phyloP scores from a whole-genome alignment of 306 rosid species.

The Acmispon strigosus region DNA sequence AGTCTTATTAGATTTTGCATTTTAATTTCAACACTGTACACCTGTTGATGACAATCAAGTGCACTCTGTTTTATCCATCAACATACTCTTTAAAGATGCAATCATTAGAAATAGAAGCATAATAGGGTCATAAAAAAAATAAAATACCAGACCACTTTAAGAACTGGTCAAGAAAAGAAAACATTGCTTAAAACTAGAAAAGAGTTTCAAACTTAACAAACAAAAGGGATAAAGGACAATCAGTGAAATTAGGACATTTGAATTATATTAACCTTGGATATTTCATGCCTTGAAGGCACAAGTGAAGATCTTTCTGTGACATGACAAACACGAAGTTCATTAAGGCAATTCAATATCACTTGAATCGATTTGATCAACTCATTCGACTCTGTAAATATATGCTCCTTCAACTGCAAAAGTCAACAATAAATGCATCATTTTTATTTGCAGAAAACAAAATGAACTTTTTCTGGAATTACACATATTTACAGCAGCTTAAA shows the following conservation, averaged over 20 bases:
- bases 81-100: not conserved
- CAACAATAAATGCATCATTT: constrained; percentile 14
- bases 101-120: not conserved
- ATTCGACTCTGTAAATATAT: constrained; percentile 67
- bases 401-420: constrained; percentile 72
- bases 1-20: too few relatives aligned
- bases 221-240: not conserved
- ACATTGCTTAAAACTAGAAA: not conserved
- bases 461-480: not conserved
- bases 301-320: constrained; percentile 49
- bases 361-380: constrained; percentile 73
- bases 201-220: not conserved
- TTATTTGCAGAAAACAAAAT: not conserved
- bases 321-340: constrained; percentile 76
- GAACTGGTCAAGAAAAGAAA: not conserved
- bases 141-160: not conserved
- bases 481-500: not conserved
- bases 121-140: not conserved
- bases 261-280: constrained; percentile 44
- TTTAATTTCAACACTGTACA: too few relatives aligned
- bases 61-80: not conserved
- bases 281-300: constrained; percentile 38
- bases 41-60: too few relatives aligned
- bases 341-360: constrained; percentile 73
- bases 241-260: not conserved